Evolutionary conservation across 441 rosid genomes (phyloP), one percentile per base, ranked within the genome.

Genomic region (Geranium incanum): DNA sequence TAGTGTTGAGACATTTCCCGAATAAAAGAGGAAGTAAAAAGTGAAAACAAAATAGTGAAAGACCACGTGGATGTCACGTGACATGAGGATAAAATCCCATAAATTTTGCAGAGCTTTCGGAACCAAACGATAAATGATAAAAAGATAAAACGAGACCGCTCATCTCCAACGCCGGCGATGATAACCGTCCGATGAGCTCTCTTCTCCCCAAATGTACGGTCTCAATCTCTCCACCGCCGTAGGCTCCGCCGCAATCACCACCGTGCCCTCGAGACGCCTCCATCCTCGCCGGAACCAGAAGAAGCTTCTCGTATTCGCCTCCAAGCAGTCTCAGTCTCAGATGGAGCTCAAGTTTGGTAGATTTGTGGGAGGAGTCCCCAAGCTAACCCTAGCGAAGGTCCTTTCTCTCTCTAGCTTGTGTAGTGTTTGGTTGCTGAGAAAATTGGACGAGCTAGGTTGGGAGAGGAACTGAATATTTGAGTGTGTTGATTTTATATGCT

Each of bases 321-420:
- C 80, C 33, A 85, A 85, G 76, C 89, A 86, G 55, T 86, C 86
- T 2, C 80, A 83, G 76, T 78, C 89, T 80, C 89, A 78, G 81
- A 90, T 91, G 99, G 97, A 91, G 88, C 91, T 94, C 81, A 86
- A 90, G 73, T 90, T 94, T 64, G 97, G 97, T 43, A 87, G 84
- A 45, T 74, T 87, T 80, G 80, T 92, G 2, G 97, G 95, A 0
- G 97, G 92, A 83, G 97, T 90, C 81, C 97, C 98, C 50, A 88
- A 92, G 77, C 83, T 92, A 76, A 92, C 97, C 66, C 78, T 89
- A 77, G 94, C 97, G 60, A 94, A 94, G 97, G 97, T 90, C 62
- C 33, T 36, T 48, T 63, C 65, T 45, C 3, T 45, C 11, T 45
- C 13, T 45, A 2, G 3, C 66, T 18, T 62, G 50, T 67, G 45